Evolutionary conservation across 2,329 filamentous ascomycete species (phyloP), one percentile per base, ranked within the genome.

Genomic region (Pleomassaria siparia): DNA sequence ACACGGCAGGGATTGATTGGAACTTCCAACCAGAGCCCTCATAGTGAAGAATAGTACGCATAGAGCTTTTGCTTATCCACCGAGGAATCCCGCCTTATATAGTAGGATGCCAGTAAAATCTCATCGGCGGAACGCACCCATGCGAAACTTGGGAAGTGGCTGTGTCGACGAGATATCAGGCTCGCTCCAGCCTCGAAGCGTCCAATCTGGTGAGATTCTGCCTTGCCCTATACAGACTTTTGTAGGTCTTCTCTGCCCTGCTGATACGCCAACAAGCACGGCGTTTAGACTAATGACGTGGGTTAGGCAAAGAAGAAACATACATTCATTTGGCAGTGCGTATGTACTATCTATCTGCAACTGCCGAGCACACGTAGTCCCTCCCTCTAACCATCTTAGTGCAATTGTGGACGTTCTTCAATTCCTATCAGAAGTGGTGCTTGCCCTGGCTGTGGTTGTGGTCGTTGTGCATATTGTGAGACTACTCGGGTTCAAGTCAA

Each of bases 301-400:
- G 6, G 3, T 25, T 26, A 37, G 37, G 37, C 21, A 7, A 40
- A 40, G 13, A 40, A 40, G 21, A 40, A 40, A 22, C 9, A 26
- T 18, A 40, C 37, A 10, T 40, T 24, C 13, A 40, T 40, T 15
- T 40, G 37, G 37, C 37, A 40, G 26, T 40, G 37, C 16, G 37
- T 40, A 40, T 24, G 37, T 15, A 22, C 15, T 11, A n/a, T 20
- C 7, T 35, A n/a, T n/a, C n/a, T n/a, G 12, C 29, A 32, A 32
- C 9, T 15, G 9, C 29, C 15, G 5, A 15, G 15, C 25, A 12
- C 7, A 28, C 8, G 25, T 12, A 28, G 12, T 8, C 25, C n/a
- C 29, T 12, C n/a, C 29, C n/a, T 37, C n/a, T 15, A 24, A 24
- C 13, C 11, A 24, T 26, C 12, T 3, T n/a, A 40, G 37, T 40